Percentiles rank a stretch among this genome's conserved stretches.
These are phyloP conservation scores for Vitis cinerea DNA, from an alignment of 164 flowering plant genomes.

Conservation along the genomic window DNA sequence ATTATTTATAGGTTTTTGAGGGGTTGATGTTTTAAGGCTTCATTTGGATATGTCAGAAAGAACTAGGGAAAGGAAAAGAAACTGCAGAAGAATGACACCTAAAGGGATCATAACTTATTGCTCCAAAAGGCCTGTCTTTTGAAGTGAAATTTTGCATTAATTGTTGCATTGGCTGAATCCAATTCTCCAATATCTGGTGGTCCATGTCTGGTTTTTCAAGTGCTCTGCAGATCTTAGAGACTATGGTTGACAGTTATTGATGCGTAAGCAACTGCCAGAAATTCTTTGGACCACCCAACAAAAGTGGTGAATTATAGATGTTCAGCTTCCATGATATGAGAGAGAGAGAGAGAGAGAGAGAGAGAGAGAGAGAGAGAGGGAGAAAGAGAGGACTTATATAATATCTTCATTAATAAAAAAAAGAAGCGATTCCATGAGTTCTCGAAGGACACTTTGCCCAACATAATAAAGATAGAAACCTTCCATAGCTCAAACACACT, in stretches of 20 bases:
- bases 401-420: neutral
- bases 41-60: neutral
- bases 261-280: neutral
- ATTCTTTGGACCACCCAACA: constrained; percentile 15
- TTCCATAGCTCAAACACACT: constrained; percentile 3
- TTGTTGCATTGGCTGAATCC: constrained; percentile 9
- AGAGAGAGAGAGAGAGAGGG: no score
- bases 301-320: constrained; percentile 11
- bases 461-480: constrained; percentile 1
- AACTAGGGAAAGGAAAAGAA: no score
- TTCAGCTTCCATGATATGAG: constrained; percentile 1
- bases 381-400: neutral
- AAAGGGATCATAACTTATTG: constrained; percentile 29
- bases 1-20: constrained; percentile 4
- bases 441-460: neutral
- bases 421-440: neutral
- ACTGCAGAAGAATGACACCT: neutral
- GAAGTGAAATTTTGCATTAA: constrained; percentile 2
- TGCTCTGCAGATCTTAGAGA: constrained; percentile 2
- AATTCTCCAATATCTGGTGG: constrained; percentile 7
- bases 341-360: neutral
- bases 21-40: constrained; percentile 35
- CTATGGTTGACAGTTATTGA: neutral
- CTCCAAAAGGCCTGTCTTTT: constrained; percentile 11
- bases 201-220: neutral